These are phyloP conservation scores for Metarhizium anisopliae DNA, from an alignment of 2,329 filamentous ascomycete genomes.

Conservation along the genomic window DNA sequence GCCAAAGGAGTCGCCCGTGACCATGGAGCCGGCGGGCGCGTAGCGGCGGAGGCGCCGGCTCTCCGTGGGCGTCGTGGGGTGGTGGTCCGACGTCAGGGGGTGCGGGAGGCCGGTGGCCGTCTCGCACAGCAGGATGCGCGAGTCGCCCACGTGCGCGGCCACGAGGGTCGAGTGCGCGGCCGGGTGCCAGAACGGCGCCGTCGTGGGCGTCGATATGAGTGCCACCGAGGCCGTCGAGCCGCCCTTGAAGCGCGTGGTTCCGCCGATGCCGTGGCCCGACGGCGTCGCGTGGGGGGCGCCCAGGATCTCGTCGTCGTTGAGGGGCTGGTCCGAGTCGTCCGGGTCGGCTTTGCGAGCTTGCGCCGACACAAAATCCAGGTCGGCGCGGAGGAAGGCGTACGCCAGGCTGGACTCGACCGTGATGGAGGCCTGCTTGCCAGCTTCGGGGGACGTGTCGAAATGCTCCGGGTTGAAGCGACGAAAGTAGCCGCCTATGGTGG, in stretches of 20 bases:
- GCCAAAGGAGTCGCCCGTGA: constrained; percentile 85
- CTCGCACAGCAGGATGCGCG: constrained; percentile 79
- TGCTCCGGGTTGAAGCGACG: constrained; percentile 76
- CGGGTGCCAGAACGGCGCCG: constrained; percentile 92
- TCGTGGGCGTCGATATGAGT: constrained; percentile 84
- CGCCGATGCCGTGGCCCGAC: constrained; percentile 58
- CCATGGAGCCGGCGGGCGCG: constrained; percentile 64
- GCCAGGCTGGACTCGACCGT: constrained; percentile 71
- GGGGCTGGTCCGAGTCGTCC: constrained; percentile 65
- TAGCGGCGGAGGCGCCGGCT: constrained; percentile 76
- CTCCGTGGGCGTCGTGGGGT: constrained; percentile 80
- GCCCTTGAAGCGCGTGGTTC: constrained; percentile 73
- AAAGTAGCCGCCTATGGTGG: constrained; percentile 88
- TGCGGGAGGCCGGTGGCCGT: constrained; percentile 72
- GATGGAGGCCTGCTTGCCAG: constrained; percentile 29
- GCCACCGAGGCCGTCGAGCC: constrained; percentile 87
- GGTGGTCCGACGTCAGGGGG: constrained; percentile 83
- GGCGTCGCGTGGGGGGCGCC: constrained; percentile 48
- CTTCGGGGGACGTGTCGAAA: constrained; percentile 43
- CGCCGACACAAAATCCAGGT: constrained; percentile 86
- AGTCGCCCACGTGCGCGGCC: constrained; percentile 89
- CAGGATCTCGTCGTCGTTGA: constrained; percentile 80
- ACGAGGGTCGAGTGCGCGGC: constrained; percentile 74
- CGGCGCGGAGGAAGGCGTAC: constrained; percentile 88
- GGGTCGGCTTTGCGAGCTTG: constrained; percentile 76